Percentiles rank a stretch among this genome's conserved stretches.
Conservation (phyloP, 2,329 filamentous ascomycete species). For the Ophiocordyceps camponoti-rufipedis region DNA sequence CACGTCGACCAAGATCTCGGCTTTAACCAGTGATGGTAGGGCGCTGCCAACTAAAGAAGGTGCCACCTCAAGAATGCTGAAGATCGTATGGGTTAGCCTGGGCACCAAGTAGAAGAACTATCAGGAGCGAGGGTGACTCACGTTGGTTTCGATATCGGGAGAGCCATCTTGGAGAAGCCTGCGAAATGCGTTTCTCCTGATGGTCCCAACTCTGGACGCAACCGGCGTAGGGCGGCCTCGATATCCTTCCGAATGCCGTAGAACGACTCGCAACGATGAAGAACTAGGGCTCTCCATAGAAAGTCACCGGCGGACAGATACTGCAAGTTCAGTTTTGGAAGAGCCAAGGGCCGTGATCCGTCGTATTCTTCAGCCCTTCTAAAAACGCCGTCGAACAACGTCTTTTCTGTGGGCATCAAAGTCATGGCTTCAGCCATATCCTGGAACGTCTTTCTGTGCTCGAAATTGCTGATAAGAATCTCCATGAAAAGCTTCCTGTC, state of each 20-base stretch:
- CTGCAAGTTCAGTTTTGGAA: conserved; percentile 89
- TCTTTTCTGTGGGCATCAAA: conserved; percentile 67
- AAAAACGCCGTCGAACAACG: conserved; percentile 63
- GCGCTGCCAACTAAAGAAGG: conserved; percentile 69
- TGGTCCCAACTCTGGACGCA: conserved; percentile 50
- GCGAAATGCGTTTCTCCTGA: conserved; percentile 55
- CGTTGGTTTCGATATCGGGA: conserved; percentile 69
- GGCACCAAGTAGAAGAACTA: neutral
- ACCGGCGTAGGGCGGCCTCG: conserved; percentile 59
- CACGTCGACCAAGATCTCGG: conserved; percentile 73
- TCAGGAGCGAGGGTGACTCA: conserved; percentile 8
- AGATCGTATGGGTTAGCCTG: neutral
- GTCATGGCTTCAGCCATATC: conserved; percentile 54
- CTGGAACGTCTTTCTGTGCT: conserved; percentile 66
- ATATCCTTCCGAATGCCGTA: conserved; percentile 88
- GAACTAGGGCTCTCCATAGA: conserved; percentile 79
- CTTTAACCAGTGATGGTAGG: conserved; percentile 67
- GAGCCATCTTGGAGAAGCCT: conserved; percentile 81
- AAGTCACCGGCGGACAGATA: conserved; percentile 93
- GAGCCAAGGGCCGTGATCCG: conserved; percentile 67
- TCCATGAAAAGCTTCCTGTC: conserved; percentile 52
- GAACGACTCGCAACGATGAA: conserved; percentile 83
- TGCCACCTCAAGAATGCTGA: conserved; percentile 60
- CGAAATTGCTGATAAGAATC: conserved; percentile 54
- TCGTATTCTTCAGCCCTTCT: conserved; percentile 74